Evolutionary conservation across 2,329 filamentous ascomycete genomes (phyloP).

Genomic region (Stachybotrys chartarum): DNA sequence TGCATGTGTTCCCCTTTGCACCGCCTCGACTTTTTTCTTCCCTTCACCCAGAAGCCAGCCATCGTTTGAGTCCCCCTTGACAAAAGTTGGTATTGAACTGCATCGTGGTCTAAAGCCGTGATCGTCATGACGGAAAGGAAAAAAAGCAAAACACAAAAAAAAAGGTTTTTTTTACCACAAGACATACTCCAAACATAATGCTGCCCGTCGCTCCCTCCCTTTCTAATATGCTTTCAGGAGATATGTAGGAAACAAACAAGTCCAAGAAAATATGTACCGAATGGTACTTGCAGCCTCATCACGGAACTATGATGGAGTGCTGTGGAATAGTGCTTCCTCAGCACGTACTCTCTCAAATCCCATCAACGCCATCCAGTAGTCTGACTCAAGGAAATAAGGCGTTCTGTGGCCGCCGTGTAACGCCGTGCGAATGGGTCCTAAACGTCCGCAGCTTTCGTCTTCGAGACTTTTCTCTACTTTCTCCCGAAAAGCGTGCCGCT

Average conservation of each 20-base stretch:
- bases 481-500: slow-evolving; percentile 39
- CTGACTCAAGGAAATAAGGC: slow-evolving; percentile 2
- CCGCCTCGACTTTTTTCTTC: not conserved
- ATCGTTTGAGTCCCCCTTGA: not conserved
- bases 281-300: not conserved
- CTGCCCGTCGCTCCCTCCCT: not conserved
- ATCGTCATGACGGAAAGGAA: slow-evolving; percentile 5
- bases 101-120: not conserved
- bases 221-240: not conserved
- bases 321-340: no score
- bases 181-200: not conserved
- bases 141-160: not conserved
- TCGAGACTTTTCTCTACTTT: slow-evolving; percentile 26
- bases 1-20: not conserved
- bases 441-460: slow-evolving; percentile 6
- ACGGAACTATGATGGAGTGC: no score
- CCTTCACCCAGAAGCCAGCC: not conserved
- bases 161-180: not conserved
- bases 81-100: not conserved
- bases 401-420: not conserved
- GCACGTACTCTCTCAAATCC: not conserved
- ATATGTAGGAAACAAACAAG: not conserved
- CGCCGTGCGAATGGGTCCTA: slow-evolving; percentile 1
- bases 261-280: not conserved
- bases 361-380: slow-evolving; percentile 1